Conservation (phyloP, 305 asterid genomes). For the Stenogyne calaminthoides region DNA sequence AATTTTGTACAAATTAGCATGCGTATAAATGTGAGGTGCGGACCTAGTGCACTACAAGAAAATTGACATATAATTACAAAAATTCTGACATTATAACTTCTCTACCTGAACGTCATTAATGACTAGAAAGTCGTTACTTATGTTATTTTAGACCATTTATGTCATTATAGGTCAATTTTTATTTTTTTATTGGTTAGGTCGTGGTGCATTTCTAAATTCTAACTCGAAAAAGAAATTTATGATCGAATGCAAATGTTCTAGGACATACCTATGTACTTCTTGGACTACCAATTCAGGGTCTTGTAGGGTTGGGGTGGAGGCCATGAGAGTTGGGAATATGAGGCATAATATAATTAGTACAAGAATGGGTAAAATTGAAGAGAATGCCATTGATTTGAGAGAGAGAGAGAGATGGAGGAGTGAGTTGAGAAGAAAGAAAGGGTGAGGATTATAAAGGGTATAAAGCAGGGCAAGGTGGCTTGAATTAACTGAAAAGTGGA, state of each 20-base stretch:
- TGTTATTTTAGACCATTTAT: too few relatives aligned
- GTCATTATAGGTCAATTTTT: too few relatives aligned
- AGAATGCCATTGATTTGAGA: conserved; percentile 33
- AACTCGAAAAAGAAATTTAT: neutral
- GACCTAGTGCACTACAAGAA: too few relatives aligned
- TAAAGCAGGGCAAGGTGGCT: conserved; percentile 31
- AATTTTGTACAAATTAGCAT: neutral
- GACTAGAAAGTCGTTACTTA: too few relatives aligned
- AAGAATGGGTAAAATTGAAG: conserved; percentile 30
- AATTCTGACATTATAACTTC: neutral
- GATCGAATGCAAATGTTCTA: conserved; percentile 7
- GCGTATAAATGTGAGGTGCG: neutral
- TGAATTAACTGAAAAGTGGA: conserved; percentile 41
- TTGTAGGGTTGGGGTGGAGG: conserved; percentile 47
- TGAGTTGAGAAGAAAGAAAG: conserved; percentile 20
- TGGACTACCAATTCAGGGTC: conserved; percentile 61
- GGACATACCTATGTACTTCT: conserved; percentile 61
- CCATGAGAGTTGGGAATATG: conserved; percentile 42
- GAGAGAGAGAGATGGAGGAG: conserved; percentile 9
- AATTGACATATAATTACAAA: too few relatives aligned
- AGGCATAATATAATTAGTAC: conserved; percentile 32
- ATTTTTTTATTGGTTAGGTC: too few relatives aligned
- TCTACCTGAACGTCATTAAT: neutral
- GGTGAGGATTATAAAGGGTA: conserved; percentile 50
- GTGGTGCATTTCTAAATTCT: too few relatives aligned